Percentiles rank a stretch among this genome's conserved stretches.
Evolutionary conservation across 192 early-diverging fungal genomes (phyloP).

Genomic region (Entomortierella chlamydospora): DNA sequence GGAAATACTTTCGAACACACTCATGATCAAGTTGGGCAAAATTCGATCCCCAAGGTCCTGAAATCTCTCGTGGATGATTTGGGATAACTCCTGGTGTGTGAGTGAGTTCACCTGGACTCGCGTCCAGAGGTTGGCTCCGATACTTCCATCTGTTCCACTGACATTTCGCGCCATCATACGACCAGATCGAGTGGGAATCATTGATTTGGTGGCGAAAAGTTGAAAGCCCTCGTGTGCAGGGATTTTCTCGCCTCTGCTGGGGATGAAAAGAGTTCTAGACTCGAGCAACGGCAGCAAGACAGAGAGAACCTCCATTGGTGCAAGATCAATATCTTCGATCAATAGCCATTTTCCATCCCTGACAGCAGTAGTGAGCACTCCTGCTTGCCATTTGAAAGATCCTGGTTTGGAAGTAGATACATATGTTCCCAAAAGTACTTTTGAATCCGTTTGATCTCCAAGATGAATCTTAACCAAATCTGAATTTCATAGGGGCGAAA

Average conservation of each 20-base stretch:
- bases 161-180: constrained; percentile 55
- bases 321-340: constrained; percentile 97
- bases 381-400: constrained; percentile 95
- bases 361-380: constrained; percentile 93
- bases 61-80: constrained; percentile 70
- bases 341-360: constrained; percentile 92
- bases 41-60: constrained; percentile 55
- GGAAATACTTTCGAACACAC: constrained; percentile 60
- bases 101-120: constrained; percentile 75
- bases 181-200: constrained; percentile 66
- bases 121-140: constrained; percentile 84
- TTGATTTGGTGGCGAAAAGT: constrained; percentile 88
- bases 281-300: constrained; percentile 94
- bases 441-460: constrained; percentile 96
- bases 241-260: constrained; percentile 89
- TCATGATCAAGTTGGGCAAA: constrained; percentile 67
- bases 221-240: constrained; percentile 87
- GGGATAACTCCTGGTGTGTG: constrained; percentile 69
- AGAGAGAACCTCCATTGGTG: constrained; percentile 93
- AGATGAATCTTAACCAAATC: constrained; percentile 94
- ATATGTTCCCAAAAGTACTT: constrained; percentile 95
- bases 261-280: constrained; percentile 88
- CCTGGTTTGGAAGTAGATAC: constrained; percentile 92
- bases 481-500: constrained; percentile 7
- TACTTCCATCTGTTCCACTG: constrained; percentile 59